These are phyloP conservation scores for Paragyromitra xinjiangensis DNA, from an alignment of 495 filamentous ascomycete genomes.

Conservation along the genomic window DNA sequence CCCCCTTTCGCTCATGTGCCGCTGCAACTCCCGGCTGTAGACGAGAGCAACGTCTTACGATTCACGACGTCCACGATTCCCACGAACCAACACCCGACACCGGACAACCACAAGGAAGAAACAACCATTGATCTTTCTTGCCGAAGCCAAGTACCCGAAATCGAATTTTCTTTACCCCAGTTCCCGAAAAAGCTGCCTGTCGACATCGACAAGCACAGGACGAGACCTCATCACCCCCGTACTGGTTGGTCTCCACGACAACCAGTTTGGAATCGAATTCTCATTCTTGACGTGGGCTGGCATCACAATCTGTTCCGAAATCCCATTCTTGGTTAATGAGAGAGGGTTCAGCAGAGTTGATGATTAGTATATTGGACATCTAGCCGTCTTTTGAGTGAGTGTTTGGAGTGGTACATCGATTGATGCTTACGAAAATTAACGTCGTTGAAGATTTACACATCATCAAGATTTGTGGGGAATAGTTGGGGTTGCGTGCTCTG, in stretches of 20 bases:
- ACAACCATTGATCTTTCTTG: constrained; percentile 9
- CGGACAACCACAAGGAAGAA: constrained; percentile 9
- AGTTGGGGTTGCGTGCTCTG: constrained; percentile 37
- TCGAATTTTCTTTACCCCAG: not conserved
- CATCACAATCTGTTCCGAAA: constrained; percentile 3
- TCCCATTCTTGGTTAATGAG: constrained; percentile 1
- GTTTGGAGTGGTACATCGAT: constrained; percentile 8
- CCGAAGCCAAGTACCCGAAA: not conserved
- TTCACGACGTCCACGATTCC: constrained; percentile 37
- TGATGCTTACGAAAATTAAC: not conserved
- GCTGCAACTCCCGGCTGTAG: constrained; percentile 33
- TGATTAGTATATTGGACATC: constrained; percentile 6
- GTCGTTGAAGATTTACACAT: constrained; percentile 6
- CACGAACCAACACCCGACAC: constrained; percentile 24
- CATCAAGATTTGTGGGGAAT: constrained; percentile 4
- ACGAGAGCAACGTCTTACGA: constrained; percentile 38
- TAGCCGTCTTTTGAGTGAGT: constrained; percentile 26
- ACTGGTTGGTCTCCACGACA: constrained; percentile 31
- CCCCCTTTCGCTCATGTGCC: constrained; percentile 35
- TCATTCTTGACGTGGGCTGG: constrained; percentile 2
- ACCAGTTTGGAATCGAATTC: constrained; percentile 13
- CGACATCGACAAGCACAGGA: constrained; percentile 2
- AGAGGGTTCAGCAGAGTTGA: not conserved
- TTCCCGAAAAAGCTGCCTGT: not conserved
- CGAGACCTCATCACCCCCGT: constrained; percentile 7